Percentiles rank a stretch among this genome's conserved stretches.
These are phyloP conservation scores for Xylariaceae sp. DNA, from an alignment of 2,329 filamentous ascomycete genomes.

Conservation along the genomic window DNA sequence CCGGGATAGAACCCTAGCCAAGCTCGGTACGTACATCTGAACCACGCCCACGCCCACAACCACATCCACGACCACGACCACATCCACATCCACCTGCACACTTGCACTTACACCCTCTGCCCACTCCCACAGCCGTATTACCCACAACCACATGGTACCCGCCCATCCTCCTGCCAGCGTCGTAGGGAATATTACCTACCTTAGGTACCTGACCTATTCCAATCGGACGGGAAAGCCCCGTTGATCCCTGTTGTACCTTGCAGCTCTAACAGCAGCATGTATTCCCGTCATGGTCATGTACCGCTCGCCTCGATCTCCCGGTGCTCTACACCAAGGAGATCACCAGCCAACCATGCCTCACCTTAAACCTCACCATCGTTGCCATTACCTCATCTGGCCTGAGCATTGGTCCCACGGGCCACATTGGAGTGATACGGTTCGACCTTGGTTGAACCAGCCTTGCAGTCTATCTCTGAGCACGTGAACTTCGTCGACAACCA, in stretches of 20 bases:
- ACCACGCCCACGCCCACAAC: not conserved
- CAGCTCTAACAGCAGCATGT: not conserved
- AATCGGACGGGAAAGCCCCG: not conserved
- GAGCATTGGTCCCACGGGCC: not conserved
- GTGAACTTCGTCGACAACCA: not conserved
- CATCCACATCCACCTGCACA: not conserved
- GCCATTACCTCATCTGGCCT: not conserved
- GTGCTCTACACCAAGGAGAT: not conserved
- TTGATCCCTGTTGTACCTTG: constrained; percentile 1
- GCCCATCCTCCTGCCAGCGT: not conserved
- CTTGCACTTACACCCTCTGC: too few relatives aligned
- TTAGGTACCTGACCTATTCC: not conserved
- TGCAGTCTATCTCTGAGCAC: not conserved
- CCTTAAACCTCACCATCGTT: not conserved
- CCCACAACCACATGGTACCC: constrained; percentile 1
- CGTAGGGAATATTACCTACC: not conserved
- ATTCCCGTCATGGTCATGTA: not conserved
- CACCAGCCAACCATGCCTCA: not conserved
- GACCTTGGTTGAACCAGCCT: not conserved
- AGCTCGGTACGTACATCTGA: not conserved
- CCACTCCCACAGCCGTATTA: too few relatives aligned
- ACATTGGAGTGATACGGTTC: not conserved
- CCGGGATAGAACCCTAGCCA: too few relatives aligned
- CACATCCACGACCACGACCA: not conserved
- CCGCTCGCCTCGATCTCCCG: constrained; percentile 7